Evolutionary conservation across 2,329 filamentous ascomycete genomes (phyloP).

Genomic region (Chrysosporium keratinophilum): DNA sequence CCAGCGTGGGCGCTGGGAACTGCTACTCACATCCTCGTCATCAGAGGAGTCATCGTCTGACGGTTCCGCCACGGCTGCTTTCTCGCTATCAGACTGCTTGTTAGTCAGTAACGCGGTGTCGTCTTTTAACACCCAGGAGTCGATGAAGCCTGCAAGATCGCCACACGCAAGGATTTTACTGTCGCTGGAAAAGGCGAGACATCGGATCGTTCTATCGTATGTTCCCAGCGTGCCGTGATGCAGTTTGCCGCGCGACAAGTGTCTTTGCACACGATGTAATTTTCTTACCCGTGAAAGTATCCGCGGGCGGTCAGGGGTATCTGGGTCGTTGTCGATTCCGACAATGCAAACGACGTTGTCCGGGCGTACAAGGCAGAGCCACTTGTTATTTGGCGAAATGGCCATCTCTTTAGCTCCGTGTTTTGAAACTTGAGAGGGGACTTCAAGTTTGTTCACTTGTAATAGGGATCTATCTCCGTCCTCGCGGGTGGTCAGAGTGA

Average conservation of each 20-base stretch:
- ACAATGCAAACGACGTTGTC: slow-evolving; percentile 50
- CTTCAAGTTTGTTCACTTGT: slow-evolving; percentile 58
- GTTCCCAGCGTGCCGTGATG: slow-evolving; percentile 57
- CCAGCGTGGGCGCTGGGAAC: slow-evolving; percentile 58
- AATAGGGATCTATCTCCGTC: slow-evolving; percentile 49
- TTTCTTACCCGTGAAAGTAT: slow-evolving; percentile 37
- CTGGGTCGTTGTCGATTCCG: slow-evolving; percentile 35
- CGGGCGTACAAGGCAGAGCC: slow-evolving; percentile 45
- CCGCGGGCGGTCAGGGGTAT: slow-evolving; percentile 33
- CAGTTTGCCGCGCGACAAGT: slow-evolving; percentile 35
- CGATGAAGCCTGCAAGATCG: slow-evolving; percentile 74
- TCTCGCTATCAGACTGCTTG: slow-evolving; percentile 24
- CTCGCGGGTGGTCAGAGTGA: slow-evolving; percentile 51
- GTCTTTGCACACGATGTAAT: slow-evolving; percentile 30
- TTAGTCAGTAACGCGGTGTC: slow-evolving; percentile 36
- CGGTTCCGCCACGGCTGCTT: neutral
- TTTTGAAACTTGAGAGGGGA: slow-evolving; percentile 48
- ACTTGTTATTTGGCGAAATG: slow-evolving; percentile 40
- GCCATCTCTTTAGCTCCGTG: slow-evolving; percentile 57
- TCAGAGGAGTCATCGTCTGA: slow-evolving; percentile 40
- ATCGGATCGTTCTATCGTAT: slow-evolving; percentile 67
- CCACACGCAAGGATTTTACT: slow-evolving; percentile 67
- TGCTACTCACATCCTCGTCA: slow-evolving; percentile 33
- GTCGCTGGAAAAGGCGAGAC: slow-evolving; percentile 67
- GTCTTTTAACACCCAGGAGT: slow-evolving; percentile 68